Evolutionary conservation across 2,329 filamentous ascomycete genomes (phyloP).

Genomic region (Aureobasidium sp.): DNA sequence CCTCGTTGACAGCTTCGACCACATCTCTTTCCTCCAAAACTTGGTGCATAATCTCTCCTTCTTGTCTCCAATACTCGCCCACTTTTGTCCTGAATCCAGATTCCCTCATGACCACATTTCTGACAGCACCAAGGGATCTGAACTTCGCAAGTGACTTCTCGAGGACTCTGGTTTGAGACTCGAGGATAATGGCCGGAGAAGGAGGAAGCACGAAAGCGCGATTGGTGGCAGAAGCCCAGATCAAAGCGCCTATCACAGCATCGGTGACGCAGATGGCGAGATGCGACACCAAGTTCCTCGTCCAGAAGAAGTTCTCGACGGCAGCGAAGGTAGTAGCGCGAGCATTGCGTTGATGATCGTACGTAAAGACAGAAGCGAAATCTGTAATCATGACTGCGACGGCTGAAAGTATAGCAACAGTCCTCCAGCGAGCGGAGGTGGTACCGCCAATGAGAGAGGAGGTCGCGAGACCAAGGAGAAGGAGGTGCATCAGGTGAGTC

Average conservation of each 20-base stretch:
- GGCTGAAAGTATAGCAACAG: constrained; percentile 44
- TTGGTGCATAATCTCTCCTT: constrained; percentile 62
- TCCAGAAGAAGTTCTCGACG: constrained; percentile 65
- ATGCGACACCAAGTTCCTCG: constrained; percentile 52
- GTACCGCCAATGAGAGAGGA: constrained; percentile 56
- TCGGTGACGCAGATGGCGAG: constrained; percentile 59
- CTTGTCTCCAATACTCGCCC: constrained; percentile 71
- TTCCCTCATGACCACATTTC: constrained; percentile 75
- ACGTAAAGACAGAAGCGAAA: constrained; percentile 54
- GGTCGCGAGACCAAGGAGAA: constrained; percentile 65
- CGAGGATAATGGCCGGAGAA: constrained; percentile 56
- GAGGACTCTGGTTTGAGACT: constrained; percentile 48
- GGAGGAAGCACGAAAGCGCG: constrained; percentile 61
- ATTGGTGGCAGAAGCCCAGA: constrained; percentile 74
- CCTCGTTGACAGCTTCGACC: constrained; percentile 60
- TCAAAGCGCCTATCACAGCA: constrained; percentile 49
- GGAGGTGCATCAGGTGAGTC: constrained; percentile 74
- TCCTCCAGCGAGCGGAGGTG: constrained; percentile 60
- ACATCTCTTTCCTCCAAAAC: constrained; percentile 74
- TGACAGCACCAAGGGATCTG: constrained; percentile 62
- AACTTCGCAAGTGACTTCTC: constrained; percentile 56
- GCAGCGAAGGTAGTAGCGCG: constrained; percentile 52
- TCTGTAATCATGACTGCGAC: not conserved
- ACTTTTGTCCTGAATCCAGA: constrained; percentile 56
- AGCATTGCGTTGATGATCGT: constrained; percentile 57